Percentiles rank a stretch among this genome's conserved stretches.
Evolutionary conservation across 768 basidiomycete species (phyloP).

Genomic region (Russula ochroleuca): DNA sequence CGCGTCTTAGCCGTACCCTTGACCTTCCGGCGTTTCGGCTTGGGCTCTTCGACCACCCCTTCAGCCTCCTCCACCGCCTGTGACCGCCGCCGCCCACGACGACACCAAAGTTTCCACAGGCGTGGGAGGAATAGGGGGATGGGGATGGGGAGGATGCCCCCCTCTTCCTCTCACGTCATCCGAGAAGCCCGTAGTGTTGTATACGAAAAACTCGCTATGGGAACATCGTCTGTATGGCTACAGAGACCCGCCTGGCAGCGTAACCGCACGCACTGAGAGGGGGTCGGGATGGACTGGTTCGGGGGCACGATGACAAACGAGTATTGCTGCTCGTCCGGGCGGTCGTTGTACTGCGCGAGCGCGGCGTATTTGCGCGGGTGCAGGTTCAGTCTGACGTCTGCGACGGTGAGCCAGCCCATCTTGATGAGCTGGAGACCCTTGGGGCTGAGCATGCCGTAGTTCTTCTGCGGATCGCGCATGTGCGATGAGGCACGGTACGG

Average conservation of each 20-base stretch:
- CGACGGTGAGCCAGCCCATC: slow-evolving; percentile 33
- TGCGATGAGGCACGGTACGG: slow-evolving; percentile 28
- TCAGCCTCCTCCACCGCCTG: not conserved
- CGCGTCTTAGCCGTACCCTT: not conserved
- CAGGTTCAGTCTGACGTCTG: slow-evolving; percentile 28
- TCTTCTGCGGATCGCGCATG: not conserved
- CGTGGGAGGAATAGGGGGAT: not conserved
- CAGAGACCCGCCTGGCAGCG: slow-evolving; percentile 22
- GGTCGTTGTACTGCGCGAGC: slow-evolving; percentile 28
- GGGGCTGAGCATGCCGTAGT: slow-evolving; percentile 22
- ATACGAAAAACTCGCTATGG: slow-evolving; percentile 30
- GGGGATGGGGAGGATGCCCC: not conserved
- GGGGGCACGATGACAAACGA: slow-evolving; percentile 28
- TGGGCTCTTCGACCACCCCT: not conserved
- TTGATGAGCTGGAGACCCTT: slow-evolving; percentile 32
- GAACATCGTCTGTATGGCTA: slow-evolving; percentile 23
- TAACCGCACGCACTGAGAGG: slow-evolving; percentile 28
- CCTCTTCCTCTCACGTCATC: slow-evolving; percentile 10
- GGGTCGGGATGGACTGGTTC: slow-evolving; percentile 27
- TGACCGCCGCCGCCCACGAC: too few species aligned
- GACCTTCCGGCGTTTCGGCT: slow-evolving; percentile 14
- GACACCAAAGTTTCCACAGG: not conserved
- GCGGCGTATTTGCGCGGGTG: slow-evolving; percentile 26
- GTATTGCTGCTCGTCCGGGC: slow-evolving; percentile 28
- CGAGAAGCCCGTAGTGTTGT: slow-evolving; percentile 4